phyloP scores from a whole-genome alignment of 768 basidiomycete species.

The Phanerochaete carnosa region DNA sequence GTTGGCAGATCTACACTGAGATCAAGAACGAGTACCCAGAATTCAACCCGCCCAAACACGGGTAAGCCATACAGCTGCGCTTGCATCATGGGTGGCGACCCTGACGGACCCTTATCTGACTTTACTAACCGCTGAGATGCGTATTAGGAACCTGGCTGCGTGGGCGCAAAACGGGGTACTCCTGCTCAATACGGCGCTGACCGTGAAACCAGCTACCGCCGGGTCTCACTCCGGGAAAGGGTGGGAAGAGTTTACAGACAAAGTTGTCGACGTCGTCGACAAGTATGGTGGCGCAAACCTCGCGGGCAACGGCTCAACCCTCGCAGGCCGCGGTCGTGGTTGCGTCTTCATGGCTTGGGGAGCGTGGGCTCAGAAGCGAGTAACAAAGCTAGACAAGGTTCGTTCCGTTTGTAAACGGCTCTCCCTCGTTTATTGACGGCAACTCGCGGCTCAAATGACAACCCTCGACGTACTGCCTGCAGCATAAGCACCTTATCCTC shows the following conservation, averaged over 20 bases:
- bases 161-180: constrained; percentile 89
- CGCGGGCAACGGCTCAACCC: constrained; percentile 31
- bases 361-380: constrained; percentile 78
- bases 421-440: not conserved
- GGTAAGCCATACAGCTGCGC: constrained; percentile 46
- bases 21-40: constrained; percentile 78
- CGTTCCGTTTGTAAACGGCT: constrained; percentile 14
- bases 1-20: constrained; percentile 77
- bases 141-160: constrained; percentile 70
- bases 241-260: constrained; percentile 89
- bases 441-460: not conserved
- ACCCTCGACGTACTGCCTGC: not conserved
- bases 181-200: constrained; percentile 89
- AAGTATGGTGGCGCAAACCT: constrained; percentile 74
- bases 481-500: constrained; percentile 81
- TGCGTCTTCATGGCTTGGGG: constrained; percentile 93
- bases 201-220: constrained; percentile 72
- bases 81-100: constrained; percentile 8
- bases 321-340: constrained; percentile 61
- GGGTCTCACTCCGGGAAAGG: constrained; percentile 83
- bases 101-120: constrained; percentile 11
- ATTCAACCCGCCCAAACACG: constrained; percentile 78
- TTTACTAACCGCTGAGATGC: not conserved
- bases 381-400: constrained; percentile 73
- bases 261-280: constrained; percentile 76